Evolutionary conservation across 805 yeast species (phyloP), one percentile per base, ranked within the genome.

Genomic region (Saccharomycopsis javanensis): DNA sequence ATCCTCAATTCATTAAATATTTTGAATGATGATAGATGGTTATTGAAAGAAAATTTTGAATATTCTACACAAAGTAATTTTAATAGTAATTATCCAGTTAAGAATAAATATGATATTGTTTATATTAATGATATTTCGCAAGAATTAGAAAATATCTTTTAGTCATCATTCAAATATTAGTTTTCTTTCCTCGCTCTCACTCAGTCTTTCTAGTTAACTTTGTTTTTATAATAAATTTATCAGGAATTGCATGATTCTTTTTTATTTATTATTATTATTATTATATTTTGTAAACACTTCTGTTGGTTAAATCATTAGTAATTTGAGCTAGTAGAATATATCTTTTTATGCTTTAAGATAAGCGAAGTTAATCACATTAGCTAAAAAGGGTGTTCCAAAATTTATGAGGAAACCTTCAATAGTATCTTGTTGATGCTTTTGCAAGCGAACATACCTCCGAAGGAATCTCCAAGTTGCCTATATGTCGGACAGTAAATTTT

Each of bases 1-100:
- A 69, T 76, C n/a, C 56, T 75, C 50, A 77, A 75, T 61, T 60
- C 75, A 18, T 55, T 76, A 54, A 65, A 65, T 31, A 73, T 75
- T 1, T 59, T 76, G 52, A 62, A 64, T 6, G 74, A 69, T 31
- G 79, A 76, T 55, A 70, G 70, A 59, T 76, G 79, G 79, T 53
- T 75, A 10, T 13, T 34, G 25, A 50, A 51, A 31, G 50, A 55
- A 34, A 57, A 57, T 28, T 50, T 51, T 25, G 18, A 38, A 23
- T 55, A 16, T 25, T 42, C 48, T 20, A 25, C 8, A 13, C n/a
- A 42, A 4, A 25, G 13, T 13, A 42, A 42, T 20, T n/a, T 20
- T 20, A 15, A 23, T 5, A 42, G 15, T 11, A 42, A 42, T 11
- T 42, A 10, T 42, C 28, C 23, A 23, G 13, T 42, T 11, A 42